These are phyloP conservation scores for Mimosa pudica DNA, from an alignment of 306 rosid genomes.

Conservation along the genomic window DNA sequence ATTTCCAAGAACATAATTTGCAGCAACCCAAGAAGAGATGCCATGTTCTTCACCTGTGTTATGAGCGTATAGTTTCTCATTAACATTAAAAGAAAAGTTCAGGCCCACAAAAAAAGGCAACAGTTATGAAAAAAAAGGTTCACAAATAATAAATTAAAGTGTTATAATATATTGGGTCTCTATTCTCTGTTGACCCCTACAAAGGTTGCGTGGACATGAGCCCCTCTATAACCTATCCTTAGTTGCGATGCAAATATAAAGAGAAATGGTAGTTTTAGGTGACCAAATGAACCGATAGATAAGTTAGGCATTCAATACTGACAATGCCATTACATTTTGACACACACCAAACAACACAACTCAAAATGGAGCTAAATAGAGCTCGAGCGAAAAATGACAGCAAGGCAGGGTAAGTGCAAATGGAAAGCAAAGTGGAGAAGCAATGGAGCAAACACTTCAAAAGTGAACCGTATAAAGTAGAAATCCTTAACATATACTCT, in stretches of 20 bases:
- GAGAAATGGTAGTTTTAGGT: not conserved
- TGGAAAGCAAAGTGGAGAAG: not conserved
- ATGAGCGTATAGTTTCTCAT: conserved; percentile 22
- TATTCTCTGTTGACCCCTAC: not conserved
- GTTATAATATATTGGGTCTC: not conserved
- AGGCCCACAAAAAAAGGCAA: not conserved
- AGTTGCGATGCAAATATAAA: not conserved
- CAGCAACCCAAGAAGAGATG: conserved; percentile 58
- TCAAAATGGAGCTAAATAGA: not conserved
- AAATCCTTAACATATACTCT: not conserved
- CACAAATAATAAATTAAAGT: not conserved
- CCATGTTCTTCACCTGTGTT: conserved; percentile 51
- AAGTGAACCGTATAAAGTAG: not conserved
- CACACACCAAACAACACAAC: not conserved
- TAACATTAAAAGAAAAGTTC: conserved; percentile 7
- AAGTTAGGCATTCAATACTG: not conserved
- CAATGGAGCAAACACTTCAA: not conserved
- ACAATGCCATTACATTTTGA: not conserved
- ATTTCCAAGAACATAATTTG: conserved; percentile 59
- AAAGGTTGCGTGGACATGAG: not conserved
- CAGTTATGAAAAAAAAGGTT: conserved; percentile 13
- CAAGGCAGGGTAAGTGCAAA: not conserved
- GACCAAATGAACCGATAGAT: not conserved
- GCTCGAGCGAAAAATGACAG: not conserved
- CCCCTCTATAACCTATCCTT: not conserved